These are phyloP conservation scores for Thuja plicata DNA, from an alignment of 83 land plant genomes.

Conservation along the genomic window DNA sequence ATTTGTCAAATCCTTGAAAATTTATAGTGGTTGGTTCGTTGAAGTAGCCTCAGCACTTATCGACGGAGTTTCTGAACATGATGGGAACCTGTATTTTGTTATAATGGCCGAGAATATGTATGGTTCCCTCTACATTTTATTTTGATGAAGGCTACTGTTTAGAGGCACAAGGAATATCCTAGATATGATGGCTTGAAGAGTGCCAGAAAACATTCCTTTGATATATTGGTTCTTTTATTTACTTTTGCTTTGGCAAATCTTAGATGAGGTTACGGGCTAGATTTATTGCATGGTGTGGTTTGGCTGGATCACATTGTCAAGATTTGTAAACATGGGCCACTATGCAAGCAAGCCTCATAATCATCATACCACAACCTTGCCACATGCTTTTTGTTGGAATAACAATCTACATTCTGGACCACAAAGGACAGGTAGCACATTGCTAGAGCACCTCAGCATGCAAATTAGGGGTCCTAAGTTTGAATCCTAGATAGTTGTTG, in stretches of 20 bases:
- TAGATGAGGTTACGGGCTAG: background rate
- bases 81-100: background rate
- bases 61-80: background rate
- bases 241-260: background rate
- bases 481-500: background rate
- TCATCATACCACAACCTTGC: background rate
- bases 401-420: background rate
- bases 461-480: background rate
- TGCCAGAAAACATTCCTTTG: background rate
- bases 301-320: background rate
- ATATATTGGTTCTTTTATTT: no score
- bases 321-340: background rate
- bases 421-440: background rate
- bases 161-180: background rate
- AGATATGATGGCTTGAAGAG: background rate
- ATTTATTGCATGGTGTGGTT: background rate
- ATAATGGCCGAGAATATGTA: background rate
- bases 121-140: background rate
- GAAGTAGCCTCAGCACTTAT: background rate
- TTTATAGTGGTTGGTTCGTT: background rate
- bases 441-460: background rate
- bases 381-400: background rate
- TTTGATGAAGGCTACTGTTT: no score
- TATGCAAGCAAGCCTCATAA: background rate
- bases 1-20: background rate